These are phyloP conservation scores for Botrytis tulipae DNA, from an alignment of 2,329 filamentous ascomycete species.

Conservation along the genomic window DNA sequence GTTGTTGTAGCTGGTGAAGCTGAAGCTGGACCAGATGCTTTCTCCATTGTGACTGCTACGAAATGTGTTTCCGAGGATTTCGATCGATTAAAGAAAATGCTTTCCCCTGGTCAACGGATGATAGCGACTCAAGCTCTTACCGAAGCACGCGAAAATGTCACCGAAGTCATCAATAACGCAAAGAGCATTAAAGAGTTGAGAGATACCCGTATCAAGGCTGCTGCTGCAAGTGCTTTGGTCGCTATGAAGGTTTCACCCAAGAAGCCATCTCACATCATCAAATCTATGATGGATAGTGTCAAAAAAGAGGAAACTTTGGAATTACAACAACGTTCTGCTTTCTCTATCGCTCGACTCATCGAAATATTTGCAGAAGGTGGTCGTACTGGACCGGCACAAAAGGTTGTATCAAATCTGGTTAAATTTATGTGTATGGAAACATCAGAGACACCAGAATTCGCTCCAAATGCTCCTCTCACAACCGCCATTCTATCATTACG, in stretches of 20 bases:
- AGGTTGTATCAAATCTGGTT: conserved; percentile 91
- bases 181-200: conserved; percentile 74
- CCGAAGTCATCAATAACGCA: conserved; percentile 75
- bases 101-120: conserved; percentile 83
- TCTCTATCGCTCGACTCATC: conserved; percentile 81
- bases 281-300: conserved; percentile 96
- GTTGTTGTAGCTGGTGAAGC: conserved; percentile 92
- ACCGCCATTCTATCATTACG: conserved; percentile 86
- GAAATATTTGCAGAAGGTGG: conserved; percentile 78
- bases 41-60: conserved; percentile 83
- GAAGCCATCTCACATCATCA: conserved; percentile 90
- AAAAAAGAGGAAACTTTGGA: conserved; percentile 91
- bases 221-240: conserved; percentile 82
- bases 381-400: conserved; percentile 84
- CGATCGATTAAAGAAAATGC: conserved; percentile 81
- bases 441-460: conserved; percentile 94
- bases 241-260: conserved; percentile 86
- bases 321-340: conserved; percentile 81
- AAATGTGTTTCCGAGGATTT: conserved; percentile 84
- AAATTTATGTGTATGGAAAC: conserved; percentile 98
- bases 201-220: conserved; percentile 82
- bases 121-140: conserved; percentile 76
- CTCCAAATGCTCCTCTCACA: conserved; percentile 74
- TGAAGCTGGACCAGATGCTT: conserved; percentile 87
- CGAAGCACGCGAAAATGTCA: conserved; percentile 70